Evolutionary conservation across 129 eudicot genomes (phyloP), one percentile per base, ranked within the genome.

Genomic region (Calendula officinalis): DNA sequence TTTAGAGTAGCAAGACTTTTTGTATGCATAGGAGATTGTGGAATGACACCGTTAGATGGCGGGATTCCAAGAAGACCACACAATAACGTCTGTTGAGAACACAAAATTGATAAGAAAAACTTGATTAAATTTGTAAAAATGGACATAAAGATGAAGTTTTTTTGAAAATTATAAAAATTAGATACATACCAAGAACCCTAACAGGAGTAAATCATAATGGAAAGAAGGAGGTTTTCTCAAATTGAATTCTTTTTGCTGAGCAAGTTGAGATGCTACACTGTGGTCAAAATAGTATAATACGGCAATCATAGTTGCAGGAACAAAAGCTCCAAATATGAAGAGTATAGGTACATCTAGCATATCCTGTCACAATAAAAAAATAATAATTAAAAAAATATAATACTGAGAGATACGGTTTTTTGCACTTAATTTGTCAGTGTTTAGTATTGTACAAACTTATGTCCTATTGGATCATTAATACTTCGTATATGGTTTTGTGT

Each of bases 11-110:
- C 98, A 41, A 92, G 85, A 66, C 98, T 85, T 81, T 92, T 92
- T 52, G 98, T 92, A 73, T 92, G 99, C 99, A 92, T 92, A 62
- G 99, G 99, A 43, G 99, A 92, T 77, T 92, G 99, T 14, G 99
- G 99, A 45, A 92, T 92, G 12, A 92, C 99, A 77, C 99, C 99
- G 39, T 92, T 92, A 58, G 99, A 73, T 10, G 99, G 99, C 17
- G 99, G 99, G 30, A 92, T 88, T 32, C 99, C 99, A 27, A 92
- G 40, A 30, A 92, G 80, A 73, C 99, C 99, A 53, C 99, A 92
- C 53, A 92, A 43, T 58, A 92, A 75, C 3, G 96, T 88, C 99
- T 92, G 95, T 32, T 53, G 64, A 41, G 16, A 64, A 65, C 7
- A 37, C 11, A 17, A 12, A 22, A 48, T 32, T 14, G 4, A 33